Percentiles rank a stretch among this genome's conserved stretches.
Evolutionary conservation across 2,329 filamentous ascomycete genomes (phyloP).

Genomic region (Colletotrichum acutatum): DNA sequence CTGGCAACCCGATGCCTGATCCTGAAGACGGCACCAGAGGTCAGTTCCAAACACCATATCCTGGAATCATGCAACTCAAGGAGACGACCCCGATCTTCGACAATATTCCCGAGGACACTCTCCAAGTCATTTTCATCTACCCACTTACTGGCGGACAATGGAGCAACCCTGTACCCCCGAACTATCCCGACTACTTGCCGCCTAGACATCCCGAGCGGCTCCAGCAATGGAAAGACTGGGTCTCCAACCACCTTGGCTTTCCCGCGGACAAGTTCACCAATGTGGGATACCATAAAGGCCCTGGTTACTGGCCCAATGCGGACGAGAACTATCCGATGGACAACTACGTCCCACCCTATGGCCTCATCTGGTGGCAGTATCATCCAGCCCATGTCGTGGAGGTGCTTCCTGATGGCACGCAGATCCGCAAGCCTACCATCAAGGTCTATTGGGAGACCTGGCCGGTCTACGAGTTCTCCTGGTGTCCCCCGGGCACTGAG

Average conservation of each 20-base stretch:
- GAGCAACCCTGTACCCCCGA: not conserved
- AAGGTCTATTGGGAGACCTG: constrained; percentile 9
- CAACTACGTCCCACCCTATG: not conserved
- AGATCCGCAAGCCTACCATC: not conserved
- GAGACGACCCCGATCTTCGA: not conserved
- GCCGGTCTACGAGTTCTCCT: not conserved
- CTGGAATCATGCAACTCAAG: not conserved
- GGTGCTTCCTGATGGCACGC: not conserved
- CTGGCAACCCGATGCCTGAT: not conserved
- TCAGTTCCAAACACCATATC: not conserved
- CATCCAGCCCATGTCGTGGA: constrained; percentile 10
- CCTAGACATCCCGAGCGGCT: not conserved
- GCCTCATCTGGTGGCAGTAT: constrained; percentile 18
- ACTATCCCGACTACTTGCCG: not conserved
- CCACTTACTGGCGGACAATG: not conserved
- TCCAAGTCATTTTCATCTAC: not conserved
- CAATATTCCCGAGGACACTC: not conserved
- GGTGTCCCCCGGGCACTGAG: not conserved
- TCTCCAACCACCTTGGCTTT: not conserved
- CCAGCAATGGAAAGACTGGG: not conserved
- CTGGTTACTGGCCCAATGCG: not conserved
- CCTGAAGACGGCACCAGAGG: not conserved
- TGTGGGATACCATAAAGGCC: not conserved
- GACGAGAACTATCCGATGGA: not conserved
- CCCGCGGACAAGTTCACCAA: not conserved